Percentiles rank a stretch among this genome's conserved stretches.
Conservation (phyloP, 495 filamentous ascomycete species). For the Trypethelium eluteriae region DNA sequence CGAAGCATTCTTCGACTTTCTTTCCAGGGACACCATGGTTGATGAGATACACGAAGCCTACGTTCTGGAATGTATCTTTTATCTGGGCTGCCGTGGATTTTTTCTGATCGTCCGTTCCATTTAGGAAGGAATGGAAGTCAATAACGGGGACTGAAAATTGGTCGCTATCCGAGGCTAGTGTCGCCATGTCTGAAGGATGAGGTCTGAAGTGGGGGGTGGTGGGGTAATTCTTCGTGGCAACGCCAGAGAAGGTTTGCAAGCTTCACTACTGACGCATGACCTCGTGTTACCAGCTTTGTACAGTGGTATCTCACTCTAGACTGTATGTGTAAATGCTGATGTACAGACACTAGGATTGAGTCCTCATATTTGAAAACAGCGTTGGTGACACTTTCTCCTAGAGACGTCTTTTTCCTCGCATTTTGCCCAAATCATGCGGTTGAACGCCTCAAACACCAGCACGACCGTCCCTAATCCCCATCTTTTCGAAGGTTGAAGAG, state of each 20-base stretch:
- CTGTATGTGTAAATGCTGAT: too few species aligned
- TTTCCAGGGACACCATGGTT: conserved; percentile 23
- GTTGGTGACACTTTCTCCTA: too few species aligned
- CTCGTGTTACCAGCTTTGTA: too few species aligned
- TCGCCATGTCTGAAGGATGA: neutral
- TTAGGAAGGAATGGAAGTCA: conserved; percentile 24
- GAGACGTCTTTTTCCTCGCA: neutral
- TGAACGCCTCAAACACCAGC: neutral
- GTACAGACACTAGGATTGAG: too few species aligned
- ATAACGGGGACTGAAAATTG: conserved; percentile 25
- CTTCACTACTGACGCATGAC: too few species aligned
- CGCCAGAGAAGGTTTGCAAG: neutral
- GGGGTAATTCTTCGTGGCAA: neutral
- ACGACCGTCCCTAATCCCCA: neutral
- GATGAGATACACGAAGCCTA: conserved; percentile 28
- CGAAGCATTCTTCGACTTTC: conserved; percentile 24
- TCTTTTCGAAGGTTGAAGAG: neutral
- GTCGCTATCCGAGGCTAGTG: neutral
- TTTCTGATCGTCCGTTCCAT: conserved; percentile 16
- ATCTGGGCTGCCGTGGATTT: conserved; percentile 18
- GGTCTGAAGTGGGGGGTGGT: neutral
- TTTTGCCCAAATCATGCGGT: neutral
- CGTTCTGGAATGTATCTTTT: conserved; percentile 23
- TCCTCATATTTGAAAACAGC: too few species aligned
- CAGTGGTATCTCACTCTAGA: too few species aligned